Base-by-base conservation (phyloP, 2,329 filamentous ascomycete species). In the Alternaria consortialis region DNA sequence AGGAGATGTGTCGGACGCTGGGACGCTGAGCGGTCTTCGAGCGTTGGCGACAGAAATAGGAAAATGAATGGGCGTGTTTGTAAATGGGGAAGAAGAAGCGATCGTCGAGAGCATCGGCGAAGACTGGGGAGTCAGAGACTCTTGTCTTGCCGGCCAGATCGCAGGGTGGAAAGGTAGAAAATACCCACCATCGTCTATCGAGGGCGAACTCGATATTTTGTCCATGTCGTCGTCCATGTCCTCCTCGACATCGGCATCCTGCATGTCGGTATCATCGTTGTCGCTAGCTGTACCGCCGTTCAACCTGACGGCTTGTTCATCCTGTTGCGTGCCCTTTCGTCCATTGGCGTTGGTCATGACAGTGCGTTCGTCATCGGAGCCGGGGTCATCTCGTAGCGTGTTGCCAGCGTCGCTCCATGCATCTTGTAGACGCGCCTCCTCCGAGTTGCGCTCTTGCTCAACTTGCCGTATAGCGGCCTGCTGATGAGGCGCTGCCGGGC, bases 181-280 rank as follows among this genome's bases (percentile, higher is more conserved):
- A 82, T 84, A 95, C 93, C 86, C 89, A 99, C 94, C 94, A 90
- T 98, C 94, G 85, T 97, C 93, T 80, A 99, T 99, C 72, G 94
- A 98, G 77, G 95, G 95, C 73, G 94, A 98, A 80, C 94, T 98
- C 74, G 94, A 98, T 69, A 99, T 97, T 81, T 95, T 95, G 83
- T 98, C 95, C 91, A 97, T 89, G 80, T 98, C 94, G 80, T 97
- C 89, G 75, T 96, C 93, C 78, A 93, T 82, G 72, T 91, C 58
- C 20, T 61, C 91, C 62, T 87, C 85, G 34, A 80, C 82, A 64
- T 92, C 87, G 48, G 85, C 91, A 71, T 90, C 89, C 50, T 88
- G 88, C 67, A 83, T 77, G 55, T 87, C 84, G 13, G 74, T 80
- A 53, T 88, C 86, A 52, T 82, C 79, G 46, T 71, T 70, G 20